Evolutionary conservation across 148 eudicot species (phyloP).

Genomic region (Rhododendron kiyosumense): DNA sequence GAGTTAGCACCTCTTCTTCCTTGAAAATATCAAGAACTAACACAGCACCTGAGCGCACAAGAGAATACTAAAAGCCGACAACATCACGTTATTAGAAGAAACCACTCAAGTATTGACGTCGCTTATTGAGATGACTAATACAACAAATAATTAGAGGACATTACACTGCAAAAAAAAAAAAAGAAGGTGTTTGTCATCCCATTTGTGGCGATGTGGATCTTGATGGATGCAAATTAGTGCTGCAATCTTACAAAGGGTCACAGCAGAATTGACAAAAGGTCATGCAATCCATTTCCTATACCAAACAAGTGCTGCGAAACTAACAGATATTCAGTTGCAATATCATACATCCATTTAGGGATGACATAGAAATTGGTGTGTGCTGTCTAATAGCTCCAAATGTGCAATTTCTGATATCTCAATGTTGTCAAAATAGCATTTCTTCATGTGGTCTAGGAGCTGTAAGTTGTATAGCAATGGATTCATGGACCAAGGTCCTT

Average conservation of each 20-base stretch:
- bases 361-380: neutral
- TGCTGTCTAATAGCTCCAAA: neutral
- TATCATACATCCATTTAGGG: neutral
- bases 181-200: neutral
- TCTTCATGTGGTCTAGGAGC: neutral
- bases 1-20: neutral
- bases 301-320: neutral
- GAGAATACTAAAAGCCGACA: neutral
- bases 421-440: neutral
- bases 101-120: neutral
- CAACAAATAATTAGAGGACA: neutral
- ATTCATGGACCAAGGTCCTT: neutral
- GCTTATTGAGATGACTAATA: neutral
- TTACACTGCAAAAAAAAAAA: neutral
- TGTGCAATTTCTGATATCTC: neutral
- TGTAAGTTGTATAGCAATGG: neutral
- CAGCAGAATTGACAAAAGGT: neutral
- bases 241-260: neutral
- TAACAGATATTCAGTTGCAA: neutral
- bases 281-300: neutral
- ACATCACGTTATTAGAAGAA: neutral
- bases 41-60: neutral
- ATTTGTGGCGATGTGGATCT: neutral
- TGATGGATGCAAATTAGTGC: neutral
- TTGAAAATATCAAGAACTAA: neutral